phyloP scores from a whole-genome alignment of 441 rosid species.

The Populus hybrid region DNA sequence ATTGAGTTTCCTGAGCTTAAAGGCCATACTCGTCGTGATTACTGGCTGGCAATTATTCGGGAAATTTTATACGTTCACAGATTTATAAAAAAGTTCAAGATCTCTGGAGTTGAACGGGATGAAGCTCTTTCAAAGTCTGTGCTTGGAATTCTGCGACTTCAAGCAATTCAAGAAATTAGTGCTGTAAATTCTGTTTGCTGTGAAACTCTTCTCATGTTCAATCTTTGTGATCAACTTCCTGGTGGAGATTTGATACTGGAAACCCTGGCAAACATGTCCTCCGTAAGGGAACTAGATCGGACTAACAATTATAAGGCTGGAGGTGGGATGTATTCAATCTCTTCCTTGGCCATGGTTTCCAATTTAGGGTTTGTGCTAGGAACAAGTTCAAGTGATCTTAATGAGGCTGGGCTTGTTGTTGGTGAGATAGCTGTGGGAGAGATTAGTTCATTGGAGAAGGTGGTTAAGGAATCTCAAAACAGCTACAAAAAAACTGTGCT shows the following conservation, averaged over 20 bases:
- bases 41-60: conserved; percentile 77
- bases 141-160: conserved; percentile 73
- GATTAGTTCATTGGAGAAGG: conserved; percentile 70
- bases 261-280: conserved; percentile 74
- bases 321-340: conserved; percentile 59
- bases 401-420: conserved; percentile 49
- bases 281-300: conserved; percentile 47
- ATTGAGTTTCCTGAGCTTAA: conserved; percentile 94
- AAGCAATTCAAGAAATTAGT: conserved; percentile 72
- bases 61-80: conserved; percentile 67
- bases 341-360: conserved; percentile 74
- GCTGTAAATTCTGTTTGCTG: conserved; percentile 34
- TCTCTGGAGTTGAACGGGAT: conserved; percentile 54
- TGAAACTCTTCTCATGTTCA: conserved; percentile 75
- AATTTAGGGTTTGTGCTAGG: conserved; percentile 70
- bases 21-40: conserved; percentile 86
- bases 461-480: conserved; percentile 69
- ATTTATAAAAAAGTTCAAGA: conserved; percentile 60
- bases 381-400: conserved; percentile 45
- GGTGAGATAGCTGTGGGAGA: conserved; percentile 91
- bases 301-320: conserved; percentile 38
- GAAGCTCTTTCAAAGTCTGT: conserved; percentile 84
- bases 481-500: conserved; percentile 69
- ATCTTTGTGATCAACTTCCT: conserved; percentile 88
- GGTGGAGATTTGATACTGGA: conserved; percentile 90